phyloP scores from a whole-genome alignment of 169 alveolate species.

The Eimeria maxima region DNA sequence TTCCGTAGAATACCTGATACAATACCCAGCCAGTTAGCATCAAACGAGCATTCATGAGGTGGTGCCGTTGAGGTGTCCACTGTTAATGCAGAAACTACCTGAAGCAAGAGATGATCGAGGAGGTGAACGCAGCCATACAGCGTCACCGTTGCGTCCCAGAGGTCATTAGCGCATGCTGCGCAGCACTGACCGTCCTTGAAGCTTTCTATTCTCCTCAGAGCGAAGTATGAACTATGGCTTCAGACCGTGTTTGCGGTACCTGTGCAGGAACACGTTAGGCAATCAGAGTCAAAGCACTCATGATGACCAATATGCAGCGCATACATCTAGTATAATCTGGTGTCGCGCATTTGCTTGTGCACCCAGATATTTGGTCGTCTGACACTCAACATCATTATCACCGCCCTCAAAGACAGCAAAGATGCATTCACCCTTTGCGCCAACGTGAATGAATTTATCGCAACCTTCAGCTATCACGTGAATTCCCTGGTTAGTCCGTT shows the following conservation, averaged over 20 bases:
- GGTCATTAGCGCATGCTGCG: conserved; percentile 80
- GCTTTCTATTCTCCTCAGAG: conserved; percentile 70
- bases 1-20: not conserved
- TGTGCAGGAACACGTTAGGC: not conserved
- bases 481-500: conserved; percentile 47
- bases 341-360: not conserved
- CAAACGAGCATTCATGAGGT: not conserved
- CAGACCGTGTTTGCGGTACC: not conserved
- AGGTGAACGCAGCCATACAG: conserved; percentile 36
- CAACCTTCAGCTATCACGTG: conserved; percentile 71
- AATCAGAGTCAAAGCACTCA: not conserved
- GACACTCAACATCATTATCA: conserved; percentile 45
- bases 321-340: not conserved
- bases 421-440: conserved; percentile 55
- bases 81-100: conserved; percentile 34
- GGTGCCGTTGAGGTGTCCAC: not conserved
- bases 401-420: conserved; percentile 38
- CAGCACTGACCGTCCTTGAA: conserved; percentile 78
- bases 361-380: conserved; percentile 61
- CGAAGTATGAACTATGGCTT: conserved; percentile 58
- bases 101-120: conserved; percentile 42
- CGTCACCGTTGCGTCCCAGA: conserved; percentile 81
- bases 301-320: not conserved
- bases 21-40: not conserved
- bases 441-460: conserved; percentile 57